These are phyloP conservation scores for Penicillium brevicompactum DNA, from an alignment of 2,329 filamentous ascomycete species.

Conservation along the genomic window DNA sequence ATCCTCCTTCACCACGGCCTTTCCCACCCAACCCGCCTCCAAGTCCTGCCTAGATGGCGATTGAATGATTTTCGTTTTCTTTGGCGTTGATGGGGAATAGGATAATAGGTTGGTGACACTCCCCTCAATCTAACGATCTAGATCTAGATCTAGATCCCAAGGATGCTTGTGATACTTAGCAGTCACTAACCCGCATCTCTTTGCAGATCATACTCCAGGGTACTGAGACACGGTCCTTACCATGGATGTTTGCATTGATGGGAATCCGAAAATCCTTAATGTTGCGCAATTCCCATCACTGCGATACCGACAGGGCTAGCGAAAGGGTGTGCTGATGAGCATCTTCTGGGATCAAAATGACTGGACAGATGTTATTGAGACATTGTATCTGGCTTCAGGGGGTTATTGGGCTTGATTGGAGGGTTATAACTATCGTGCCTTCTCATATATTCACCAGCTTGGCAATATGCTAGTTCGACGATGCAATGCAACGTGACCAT, in stretches of 20 bases:
- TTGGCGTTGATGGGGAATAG: slow-evolving; percentile 17
- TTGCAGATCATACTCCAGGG: not conserved
- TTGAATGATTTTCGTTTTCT: slow-evolving; percentile 2
- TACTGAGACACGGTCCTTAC: not conserved
- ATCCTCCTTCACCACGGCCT: slow-evolving; percentile 31
- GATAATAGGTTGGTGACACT: slow-evolving; percentile 14
- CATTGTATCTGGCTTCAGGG: too few relatives aligned
- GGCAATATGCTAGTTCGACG: not conserved
- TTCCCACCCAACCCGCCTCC: slow-evolving; percentile 44
- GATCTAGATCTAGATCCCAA: not conserved
- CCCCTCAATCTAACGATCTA: not conserved
- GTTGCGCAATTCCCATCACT: not conserved
- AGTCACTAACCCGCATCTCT: not conserved
- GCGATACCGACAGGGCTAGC: not conserved
- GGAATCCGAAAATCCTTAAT: slow-evolving; percentile 1
- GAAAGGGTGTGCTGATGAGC: not conserved
- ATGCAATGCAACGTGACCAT: slow-evolving; percentile 4
- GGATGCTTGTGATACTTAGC: not conserved
- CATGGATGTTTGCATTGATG: not conserved
- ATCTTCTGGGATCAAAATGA: too few relatives aligned
- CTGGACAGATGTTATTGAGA: too few relatives aligned
- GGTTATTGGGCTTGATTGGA: not conserved
- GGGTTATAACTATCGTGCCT: not conserved
- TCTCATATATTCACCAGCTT: not conserved
- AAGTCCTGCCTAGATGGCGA: slow-evolving; percentile 36